Evolutionary conservation across 2,329 filamentous ascomycete genomes (phyloP), one percentile per base, ranked within the genome.

Genomic region (Stachybotrys echinatus): DNA sequence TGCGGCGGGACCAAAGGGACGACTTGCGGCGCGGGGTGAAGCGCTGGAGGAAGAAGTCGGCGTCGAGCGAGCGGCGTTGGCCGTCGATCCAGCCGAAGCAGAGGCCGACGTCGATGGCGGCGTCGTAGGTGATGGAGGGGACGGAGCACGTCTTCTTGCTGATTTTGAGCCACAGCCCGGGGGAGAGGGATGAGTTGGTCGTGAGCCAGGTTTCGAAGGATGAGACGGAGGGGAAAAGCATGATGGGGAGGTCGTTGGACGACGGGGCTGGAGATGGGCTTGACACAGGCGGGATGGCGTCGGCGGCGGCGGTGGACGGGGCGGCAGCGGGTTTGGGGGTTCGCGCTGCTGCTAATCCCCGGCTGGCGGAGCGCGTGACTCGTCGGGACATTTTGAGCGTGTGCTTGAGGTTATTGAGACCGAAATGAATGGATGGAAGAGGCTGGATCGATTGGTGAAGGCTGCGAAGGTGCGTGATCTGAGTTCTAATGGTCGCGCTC

Each of bases 21-120:
- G 69, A 61, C 27, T 34, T 34, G 3, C 75, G 72, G 5, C 81
- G 78, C 2, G 80, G 81, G 1, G 80, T 82, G 67, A 81, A 84
- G 8, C 79, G 73, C 55, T 80, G 77, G 2, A 77, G 59, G 60
- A 78, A 83, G 55, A 71, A 74, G 3, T 64, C 56, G 0, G 69
- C 69, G 54, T 82, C 74, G 44, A 69, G 61, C 3, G 65, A 50
- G 18, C 66, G 66, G 2, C 71, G 71, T 57, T 80, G 79, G 1
- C 81, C 79, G 59, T 85, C 80, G 50, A 84, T 85, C 81, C 81
- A 85, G 40, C 82, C 81, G 57, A 76, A 78, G 60, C 80, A 84
- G 6, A 85, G 69, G 1, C 80, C 80, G 31, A 70, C 64, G 58
- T 83, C 76, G 18, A 84, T 70, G 1, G 80, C 80, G 58, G 82